These are phyloP conservation scores for Rugonectria rugulosa DNA, from an alignment of 2,329 filamentous ascomycete genomes.

Conservation along the genomic window DNA sequence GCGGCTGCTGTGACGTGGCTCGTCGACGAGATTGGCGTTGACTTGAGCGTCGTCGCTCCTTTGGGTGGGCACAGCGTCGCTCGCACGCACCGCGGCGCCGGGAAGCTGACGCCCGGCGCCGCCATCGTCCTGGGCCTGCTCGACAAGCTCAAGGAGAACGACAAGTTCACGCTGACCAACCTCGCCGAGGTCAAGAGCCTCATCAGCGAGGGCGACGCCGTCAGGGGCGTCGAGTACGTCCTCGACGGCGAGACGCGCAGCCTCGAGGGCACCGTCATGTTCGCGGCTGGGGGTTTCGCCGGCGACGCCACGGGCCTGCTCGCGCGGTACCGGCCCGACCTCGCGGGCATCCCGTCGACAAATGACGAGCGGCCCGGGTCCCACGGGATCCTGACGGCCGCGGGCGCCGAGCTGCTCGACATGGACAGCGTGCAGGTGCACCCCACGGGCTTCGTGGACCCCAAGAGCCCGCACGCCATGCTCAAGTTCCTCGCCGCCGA, in stretches of 20 bases:
- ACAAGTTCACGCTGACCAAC: slow-evolving; percentile 60
- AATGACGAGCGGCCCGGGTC: slow-evolving; percentile 66
- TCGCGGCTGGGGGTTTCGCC: slow-evolving; percentile 68
- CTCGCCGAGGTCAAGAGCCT: slow-evolving; percentile 62
- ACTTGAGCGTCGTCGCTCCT: slow-evolving; percentile 64
- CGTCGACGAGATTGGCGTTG: slow-evolving; percentile 62
- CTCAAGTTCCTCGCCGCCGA: slow-evolving; percentile 72
- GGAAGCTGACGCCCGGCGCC: slow-evolving; percentile 64
- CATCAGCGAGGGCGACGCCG: slow-evolving; percentile 43
- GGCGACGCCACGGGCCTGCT: slow-evolving; percentile 67
- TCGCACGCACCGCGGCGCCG: slow-evolving; percentile 57
- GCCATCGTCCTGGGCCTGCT: slow-evolving; percentile 65
- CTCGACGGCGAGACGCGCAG: slow-evolving; percentile 45
- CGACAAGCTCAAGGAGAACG: slow-evolving; percentile 55
- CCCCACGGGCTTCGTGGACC: slow-evolving; percentile 70
- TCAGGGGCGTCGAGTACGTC: slow-evolving; percentile 62
- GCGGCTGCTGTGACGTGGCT: slow-evolving; percentile 63
- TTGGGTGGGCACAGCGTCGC: slow-evolving; percentile 66
- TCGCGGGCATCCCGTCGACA: slow-evolving; percentile 67
- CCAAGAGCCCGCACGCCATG: slow-evolving; percentile 49
- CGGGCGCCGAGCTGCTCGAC: slow-evolving; percentile 54
- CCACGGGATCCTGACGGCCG: slow-evolving; percentile 51
- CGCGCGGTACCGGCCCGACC: slow-evolving; percentile 63
- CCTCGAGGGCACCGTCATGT: slow-evolving; percentile 59
- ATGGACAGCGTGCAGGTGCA: slow-evolving; percentile 70